phyloP scores from a whole-genome alignment of 2,329 filamentous ascomycete genomes.

The Cordyceps militaris region DNA sequence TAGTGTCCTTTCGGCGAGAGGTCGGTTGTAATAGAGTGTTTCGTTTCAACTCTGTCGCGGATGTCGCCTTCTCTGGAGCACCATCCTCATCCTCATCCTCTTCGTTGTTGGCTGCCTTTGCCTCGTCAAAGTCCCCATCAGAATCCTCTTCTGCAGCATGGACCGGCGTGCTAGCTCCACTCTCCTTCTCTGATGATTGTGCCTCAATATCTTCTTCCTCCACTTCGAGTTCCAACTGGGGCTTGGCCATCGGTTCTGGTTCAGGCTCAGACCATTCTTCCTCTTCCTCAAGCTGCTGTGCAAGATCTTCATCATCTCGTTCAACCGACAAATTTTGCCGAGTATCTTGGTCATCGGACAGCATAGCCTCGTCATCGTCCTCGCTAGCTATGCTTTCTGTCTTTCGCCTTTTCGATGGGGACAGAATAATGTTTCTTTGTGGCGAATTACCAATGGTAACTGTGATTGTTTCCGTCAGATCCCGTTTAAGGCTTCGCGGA shows the following conservation, averaged over 20 bases:
- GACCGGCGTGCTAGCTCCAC: background rate
- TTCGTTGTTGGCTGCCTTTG: conserved; percentile 18
- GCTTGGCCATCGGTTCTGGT: background rate
- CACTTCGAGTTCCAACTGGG: background rate
- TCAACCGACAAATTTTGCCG: background rate
- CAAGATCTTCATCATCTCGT: background rate
- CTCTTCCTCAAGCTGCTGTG: background rate
- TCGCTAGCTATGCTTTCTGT: conserved; percentile 10
- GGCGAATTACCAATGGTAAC: conserved; percentile 10
- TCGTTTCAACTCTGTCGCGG: background rate
- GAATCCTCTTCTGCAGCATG: conserved; percentile 16
- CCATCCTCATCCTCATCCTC: conserved; percentile 41
- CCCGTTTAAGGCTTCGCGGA: conserved; percentile 7
- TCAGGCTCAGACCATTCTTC: background rate
- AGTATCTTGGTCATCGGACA: background rate
- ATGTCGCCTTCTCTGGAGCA: conserved; percentile 25
- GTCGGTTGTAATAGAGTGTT: background rate
- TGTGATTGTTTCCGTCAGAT: background rate
- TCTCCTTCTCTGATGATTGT: background rate
- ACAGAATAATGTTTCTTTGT: background rate
- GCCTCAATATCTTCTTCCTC: background rate
- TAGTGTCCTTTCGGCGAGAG: conserved; percentile 7
- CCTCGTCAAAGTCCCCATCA: conserved; percentile 5
- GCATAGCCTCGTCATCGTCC: background rate
- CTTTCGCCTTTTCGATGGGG: conserved; percentile 4